phyloP scores from a whole-genome alignment of 2,329 filamentous ascomycete species.

The Sclerotinia glacialis region DNA sequence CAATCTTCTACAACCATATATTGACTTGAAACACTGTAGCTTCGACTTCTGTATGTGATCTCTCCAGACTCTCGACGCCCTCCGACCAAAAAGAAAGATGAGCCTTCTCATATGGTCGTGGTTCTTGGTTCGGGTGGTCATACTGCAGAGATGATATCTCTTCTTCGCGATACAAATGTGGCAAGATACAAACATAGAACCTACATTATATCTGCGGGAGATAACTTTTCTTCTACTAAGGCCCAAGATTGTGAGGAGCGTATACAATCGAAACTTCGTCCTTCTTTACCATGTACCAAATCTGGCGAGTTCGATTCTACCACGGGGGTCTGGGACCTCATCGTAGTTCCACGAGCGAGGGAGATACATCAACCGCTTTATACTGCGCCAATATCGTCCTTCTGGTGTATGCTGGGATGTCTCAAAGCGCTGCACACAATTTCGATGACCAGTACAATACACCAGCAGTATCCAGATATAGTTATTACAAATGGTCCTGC shows the following conservation, averaged over 20 bases:
- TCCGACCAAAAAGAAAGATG: slow-evolving; percentile 31
- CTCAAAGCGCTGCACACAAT: slow-evolving; percentile 51
- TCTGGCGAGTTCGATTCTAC: slow-evolving; percentile 25
- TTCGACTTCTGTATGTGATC: slow-evolving; percentile 37
- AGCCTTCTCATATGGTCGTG: slow-evolving; percentile 64
- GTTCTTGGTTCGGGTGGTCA: slow-evolving; percentile 92
- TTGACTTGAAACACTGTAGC: slow-evolving; percentile 27
- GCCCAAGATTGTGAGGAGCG: slow-evolving; percentile 61
- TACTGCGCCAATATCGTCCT: slow-evolving; percentile 67
- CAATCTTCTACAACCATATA: slow-evolving; percentile 3
- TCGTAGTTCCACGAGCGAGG: slow-evolving; percentile 71
- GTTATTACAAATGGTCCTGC: slow-evolving; percentile 87
- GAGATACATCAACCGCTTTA: slow-evolving; percentile 76
- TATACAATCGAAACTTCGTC: slow-evolving; percentile 33
- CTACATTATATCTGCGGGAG: slow-evolving; percentile 72
- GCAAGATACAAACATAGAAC: slow-evolving; percentile 63
- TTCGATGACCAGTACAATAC: slow-evolving; percentile 34
- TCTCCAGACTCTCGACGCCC: slow-evolving; percentile 26
- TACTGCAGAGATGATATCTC: slow-evolving; percentile 88
- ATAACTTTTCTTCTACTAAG: slow-evolving; percentile 65
- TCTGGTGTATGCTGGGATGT: slow-evolving; percentile 64
- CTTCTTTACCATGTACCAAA: slow-evolving; percentile 20
- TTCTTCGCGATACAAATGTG: slow-evolving; percentile 62
- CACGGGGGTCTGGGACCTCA: slow-evolving; percentile 44
- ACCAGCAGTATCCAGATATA: slow-evolving; percentile 60